Conservation (phyloP, 2,329 filamentous ascomycete species). For the Epichloe festucae region DNA sequence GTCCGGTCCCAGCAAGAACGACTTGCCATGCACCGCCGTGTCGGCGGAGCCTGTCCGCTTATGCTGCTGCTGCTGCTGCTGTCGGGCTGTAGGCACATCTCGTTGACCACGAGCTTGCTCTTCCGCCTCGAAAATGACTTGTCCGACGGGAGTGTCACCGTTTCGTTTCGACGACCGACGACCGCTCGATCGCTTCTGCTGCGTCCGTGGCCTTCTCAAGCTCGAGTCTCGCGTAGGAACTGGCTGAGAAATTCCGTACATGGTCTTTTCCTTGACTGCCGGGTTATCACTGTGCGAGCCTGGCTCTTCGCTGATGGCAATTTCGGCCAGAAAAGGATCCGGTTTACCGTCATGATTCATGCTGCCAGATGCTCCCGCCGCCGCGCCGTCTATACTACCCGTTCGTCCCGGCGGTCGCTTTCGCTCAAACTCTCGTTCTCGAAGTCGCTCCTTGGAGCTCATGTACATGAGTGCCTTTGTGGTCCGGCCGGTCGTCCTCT, state of each 20-base stretch:
- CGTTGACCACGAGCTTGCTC: slow-evolving; percentile 14
- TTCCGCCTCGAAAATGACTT: slow-evolving; percentile 30
- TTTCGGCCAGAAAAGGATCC: slow-evolving; percentile 39
- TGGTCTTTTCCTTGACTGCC: slow-evolving; percentile 10
- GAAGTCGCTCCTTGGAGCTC: slow-evolving; percentile 56
- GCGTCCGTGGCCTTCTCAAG: slow-evolving; percentile 41
- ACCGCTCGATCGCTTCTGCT: slow-evolving; percentile 38
- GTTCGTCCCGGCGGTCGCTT: slow-evolving; percentile 31
- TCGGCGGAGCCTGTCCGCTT: slow-evolving; percentile 5
- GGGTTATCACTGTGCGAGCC: slow-evolving; percentile 13
- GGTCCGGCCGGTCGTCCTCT: slow-evolving; percentile 37
- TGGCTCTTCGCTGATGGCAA: slow-evolving; percentile 43
- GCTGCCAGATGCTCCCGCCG: slow-evolving; percentile 19
- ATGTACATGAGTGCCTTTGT: slow-evolving; percentile 56
- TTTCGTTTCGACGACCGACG: slow-evolving; percentile 37
- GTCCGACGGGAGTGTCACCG: slow-evolving; percentile 23
- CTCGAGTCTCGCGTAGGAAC: slow-evolving; percentile 60
- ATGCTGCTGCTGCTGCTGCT: neutral
- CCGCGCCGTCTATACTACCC: slow-evolving; percentile 16
- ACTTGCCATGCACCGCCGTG: slow-evolving; percentile 3
- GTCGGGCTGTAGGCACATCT: neutral
- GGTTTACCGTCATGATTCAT: slow-evolving; percentile 17
- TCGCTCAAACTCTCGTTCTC: slow-evolving; percentile 48
- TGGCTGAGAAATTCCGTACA: slow-evolving; percentile 28
- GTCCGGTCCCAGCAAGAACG: slow-evolving; percentile 13